Conservation (phyloP, 225 moss, liverwort and hornwort species). For the Marchantia polymorpha region DNA sequence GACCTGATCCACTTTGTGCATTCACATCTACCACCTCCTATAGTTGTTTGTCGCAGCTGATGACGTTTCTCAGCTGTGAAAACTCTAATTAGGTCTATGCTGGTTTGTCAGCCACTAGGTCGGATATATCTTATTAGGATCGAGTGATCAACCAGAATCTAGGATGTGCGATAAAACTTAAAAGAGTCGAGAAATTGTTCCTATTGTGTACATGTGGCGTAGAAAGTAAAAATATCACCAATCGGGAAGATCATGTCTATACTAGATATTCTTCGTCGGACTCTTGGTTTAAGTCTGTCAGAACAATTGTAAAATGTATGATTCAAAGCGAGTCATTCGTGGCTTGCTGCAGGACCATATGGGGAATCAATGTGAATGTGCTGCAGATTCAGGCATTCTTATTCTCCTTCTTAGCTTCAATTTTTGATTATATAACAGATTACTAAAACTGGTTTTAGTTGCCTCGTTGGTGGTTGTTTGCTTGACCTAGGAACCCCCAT, state of each 20-base stretch:
- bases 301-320: not conserved
- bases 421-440: too few relatives aligned
- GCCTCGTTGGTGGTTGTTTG: too few relatives aligned
- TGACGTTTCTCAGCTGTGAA: not conserved
- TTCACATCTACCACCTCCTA: not conserved
- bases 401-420: not conserved
- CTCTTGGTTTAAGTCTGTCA: not conserved
- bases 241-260: not conserved
- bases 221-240: conserved; percentile 1
- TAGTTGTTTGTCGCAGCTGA: conserved; percentile 23
- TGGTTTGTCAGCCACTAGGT: not conserved
- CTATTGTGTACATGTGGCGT: conserved; percentile 11
- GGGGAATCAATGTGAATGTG: not conserved
- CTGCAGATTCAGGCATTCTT: not conserved
- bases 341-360: not conserved
- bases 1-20: not conserved
- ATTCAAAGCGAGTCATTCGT: not conserved
- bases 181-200: not conserved
- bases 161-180: conserved; percentile 2
- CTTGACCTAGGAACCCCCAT: too few relatives aligned
- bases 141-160: conserved; percentile 4
- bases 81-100: not conserved
- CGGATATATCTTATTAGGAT: not conserved
- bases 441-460: too few relatives aligned
- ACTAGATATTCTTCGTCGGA: not conserved